These are phyloP conservation scores for Aegilops longissima DNA, from an alignment of 176 grass and related monocot genomes.

Conservation along the genomic window DNA sequence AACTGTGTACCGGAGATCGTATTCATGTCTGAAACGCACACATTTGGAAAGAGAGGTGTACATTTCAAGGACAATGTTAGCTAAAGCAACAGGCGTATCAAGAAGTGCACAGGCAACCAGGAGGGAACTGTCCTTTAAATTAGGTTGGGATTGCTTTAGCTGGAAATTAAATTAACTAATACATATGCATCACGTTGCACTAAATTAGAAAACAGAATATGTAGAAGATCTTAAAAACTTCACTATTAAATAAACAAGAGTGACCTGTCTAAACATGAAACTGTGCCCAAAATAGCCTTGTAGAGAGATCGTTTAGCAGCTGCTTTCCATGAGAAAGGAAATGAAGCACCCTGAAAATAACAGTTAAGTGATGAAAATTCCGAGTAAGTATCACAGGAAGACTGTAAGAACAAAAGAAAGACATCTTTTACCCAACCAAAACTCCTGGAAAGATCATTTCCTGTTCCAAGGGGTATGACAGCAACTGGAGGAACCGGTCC, in stretches of 20 bases:
- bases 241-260: background rate
- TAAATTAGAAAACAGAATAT: conserved; percentile 24
- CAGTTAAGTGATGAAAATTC: conserved; percentile 39
- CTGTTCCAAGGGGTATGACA: conserved; percentile 93
- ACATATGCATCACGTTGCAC: background rate
- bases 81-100: background rate
- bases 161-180: background rate
- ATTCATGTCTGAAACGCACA: background rate
- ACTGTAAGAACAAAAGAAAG: conserved; percentile 25
- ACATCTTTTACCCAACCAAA: conserved; percentile 87
- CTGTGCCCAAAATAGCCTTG: conserved; percentile 62
- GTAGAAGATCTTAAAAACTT: conserved; percentile 2
- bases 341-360: conserved; percentile 81
- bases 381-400: conserved; percentile 28
- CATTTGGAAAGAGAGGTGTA: background rate
- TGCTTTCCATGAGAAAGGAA: conserved; percentile 92
- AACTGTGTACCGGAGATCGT: background rate
- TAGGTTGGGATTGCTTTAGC: background rate
- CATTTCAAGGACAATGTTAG: background rate
- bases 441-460: conserved; percentile 96
- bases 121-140: background rate
- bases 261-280: conserved; percentile 89
- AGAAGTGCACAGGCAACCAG: background rate
- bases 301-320: conserved; percentile 75
- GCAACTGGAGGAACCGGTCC: conserved; percentile 66